Evolutionary conservation across 306 rosid genomes (phyloP), one percentile per base, ranked within the genome.

Genomic region (Quillaja saponaria): DNA sequence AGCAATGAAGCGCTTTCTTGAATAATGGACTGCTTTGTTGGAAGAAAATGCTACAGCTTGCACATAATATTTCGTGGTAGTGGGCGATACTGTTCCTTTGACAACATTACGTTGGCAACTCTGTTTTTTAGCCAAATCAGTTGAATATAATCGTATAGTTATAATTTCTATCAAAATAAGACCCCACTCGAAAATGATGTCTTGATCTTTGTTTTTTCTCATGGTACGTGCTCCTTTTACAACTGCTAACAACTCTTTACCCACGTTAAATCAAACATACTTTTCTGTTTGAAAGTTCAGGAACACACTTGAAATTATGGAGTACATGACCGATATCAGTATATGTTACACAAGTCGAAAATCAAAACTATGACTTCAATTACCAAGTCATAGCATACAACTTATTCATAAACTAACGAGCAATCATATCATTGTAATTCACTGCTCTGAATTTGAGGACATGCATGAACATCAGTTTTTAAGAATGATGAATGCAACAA

Each of bases 401-500:
- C 45, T 28, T n/a, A 21, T 47, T 16, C 41, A 35, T n/a, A 56
- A 57, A 55, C 21, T 54, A 55, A 42, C n/a, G n/a, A n/a, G n/a
- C 38, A 8, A 18, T 12, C 52, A 45, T 33, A 25, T 28, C 46
- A 57, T 35, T 39, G 44, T 61, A 58, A 69, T 68, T 72, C 66
- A 17, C 56, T 16, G 75, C 49, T 35, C 63, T 34, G 63, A 44
- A 69, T 58, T 56, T 21, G 71, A 60, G 61, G 70, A 72, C 21
- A 53, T 59, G 58, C 56, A 8, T 60, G 68, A 45, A 70, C 60
- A 17, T 62, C 68, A 58, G 61, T 74, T 71, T 25, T 25, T 33
- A 69, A 53, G 37, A 61, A 56, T 54, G 54, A 69, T 35, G 51
- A 71, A 75, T 37, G 73, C 73, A 75, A 66, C 75, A 71, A 72